phyloP scores from a whole-genome alignment of 2,329 filamentous ascomycete species.

The Chaetomium globosum region DNA sequence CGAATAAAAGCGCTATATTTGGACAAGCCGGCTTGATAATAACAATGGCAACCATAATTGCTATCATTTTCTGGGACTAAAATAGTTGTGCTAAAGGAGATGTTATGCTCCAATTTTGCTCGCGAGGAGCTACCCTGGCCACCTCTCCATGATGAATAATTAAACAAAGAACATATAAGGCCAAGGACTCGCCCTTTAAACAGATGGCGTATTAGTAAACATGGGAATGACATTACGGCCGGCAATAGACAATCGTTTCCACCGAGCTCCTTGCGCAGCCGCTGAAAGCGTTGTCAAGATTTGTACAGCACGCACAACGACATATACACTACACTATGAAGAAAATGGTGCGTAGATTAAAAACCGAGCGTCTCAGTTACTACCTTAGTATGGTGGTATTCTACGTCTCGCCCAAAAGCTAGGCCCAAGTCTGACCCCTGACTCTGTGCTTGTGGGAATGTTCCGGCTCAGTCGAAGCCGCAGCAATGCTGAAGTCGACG shows the following conservation, averaged over 20 bases:
- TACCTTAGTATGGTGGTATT: not conserved
- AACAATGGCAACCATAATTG: not conserved
- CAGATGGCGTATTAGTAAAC: not conserved
- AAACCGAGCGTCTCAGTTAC: not conserved
- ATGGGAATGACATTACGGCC: not conserved
- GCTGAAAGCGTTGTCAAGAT: not conserved
- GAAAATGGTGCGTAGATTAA: not conserved
- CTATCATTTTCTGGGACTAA: not conserved
- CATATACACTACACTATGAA: no score
- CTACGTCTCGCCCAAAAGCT: not conserved
- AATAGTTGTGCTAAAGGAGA: not conserved
- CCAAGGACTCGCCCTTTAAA: not conserved
- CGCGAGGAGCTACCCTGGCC: no score
- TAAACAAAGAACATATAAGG: not conserved
- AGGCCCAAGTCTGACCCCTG: not conserved
- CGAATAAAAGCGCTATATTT: not conserved
- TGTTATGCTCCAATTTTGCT: not conserved
- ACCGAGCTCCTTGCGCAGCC: not conserved
- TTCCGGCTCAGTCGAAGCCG: not conserved
- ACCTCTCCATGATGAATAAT: no score
- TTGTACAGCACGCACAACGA: not conserved
- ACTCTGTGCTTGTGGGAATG: not conserved
- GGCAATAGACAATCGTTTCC: not conserved
- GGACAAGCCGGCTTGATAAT: not conserved
- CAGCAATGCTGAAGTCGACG: conserved; percentile 54